Percentiles rank a stretch among this genome's conserved stretches.
phyloP scores from a whole-genome alignment of 768 basidiomycete genomes.

The Lactarius hengduanensis region DNA sequence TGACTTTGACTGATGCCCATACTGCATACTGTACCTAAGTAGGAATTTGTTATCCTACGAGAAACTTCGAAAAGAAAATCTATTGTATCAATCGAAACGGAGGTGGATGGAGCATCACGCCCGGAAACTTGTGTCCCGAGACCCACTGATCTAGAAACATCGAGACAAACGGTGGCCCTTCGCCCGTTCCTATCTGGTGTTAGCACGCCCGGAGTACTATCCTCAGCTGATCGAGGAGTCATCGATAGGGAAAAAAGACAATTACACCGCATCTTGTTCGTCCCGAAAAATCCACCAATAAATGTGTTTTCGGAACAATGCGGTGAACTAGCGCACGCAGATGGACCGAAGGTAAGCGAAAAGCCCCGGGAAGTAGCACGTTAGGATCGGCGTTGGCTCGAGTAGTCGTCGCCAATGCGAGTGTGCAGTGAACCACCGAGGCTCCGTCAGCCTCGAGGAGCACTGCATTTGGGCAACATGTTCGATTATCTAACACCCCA shows the following conservation, averaged over 20 bases:
- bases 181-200: constrained; percentile 19
- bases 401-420: background rate
- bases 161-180: constrained; percentile 6
- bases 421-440: constrained; percentile 3
- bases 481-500: constrained; percentile 10
- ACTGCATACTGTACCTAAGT: constrained; percentile 1
- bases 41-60: constrained; percentile 11
- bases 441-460: constrained; percentile 13
- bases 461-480: constrained; percentile 25
- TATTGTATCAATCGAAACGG: constrained; percentile 14
- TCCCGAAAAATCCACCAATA: constrained; percentile 1
- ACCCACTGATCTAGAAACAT: constrained; percentile 1
- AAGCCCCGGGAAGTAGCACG: background rate
- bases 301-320: constrained; percentile 4
- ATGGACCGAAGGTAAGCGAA: background rate
- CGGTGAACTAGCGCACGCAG: background rate
- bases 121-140: constrained; percentile 21
- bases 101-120: constrained; percentile 19
- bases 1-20: constrained; percentile 9
- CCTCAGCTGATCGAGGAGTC: constrained; percentile 4
- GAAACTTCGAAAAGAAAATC: constrained; percentile 23
- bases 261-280: background rate
- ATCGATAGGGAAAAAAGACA: constrained; percentile 13
- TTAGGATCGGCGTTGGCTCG: background rate
- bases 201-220: constrained; percentile 6